Evolutionary conservation across 805 yeast genomes (phyloP).

Genomic region (Candida palmyrensis): DNA sequence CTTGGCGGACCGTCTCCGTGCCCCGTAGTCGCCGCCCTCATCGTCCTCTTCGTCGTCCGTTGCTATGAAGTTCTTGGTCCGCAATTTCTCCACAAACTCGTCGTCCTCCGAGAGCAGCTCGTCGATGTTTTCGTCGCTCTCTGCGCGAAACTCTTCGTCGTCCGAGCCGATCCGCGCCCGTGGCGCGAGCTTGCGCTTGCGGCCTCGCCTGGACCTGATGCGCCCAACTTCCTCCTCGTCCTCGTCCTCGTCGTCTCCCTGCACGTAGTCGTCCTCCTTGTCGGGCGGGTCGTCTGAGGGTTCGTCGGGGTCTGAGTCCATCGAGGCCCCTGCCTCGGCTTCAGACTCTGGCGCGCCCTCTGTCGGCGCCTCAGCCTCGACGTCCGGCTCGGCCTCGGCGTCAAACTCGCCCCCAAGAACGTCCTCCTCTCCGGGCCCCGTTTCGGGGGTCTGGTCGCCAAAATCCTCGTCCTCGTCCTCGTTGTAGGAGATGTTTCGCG

Average conservation of each 20-base stretch:
- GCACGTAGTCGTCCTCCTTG: slow-evolving; percentile 13
- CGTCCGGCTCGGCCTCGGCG: neutral
- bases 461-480: slow-evolving; percentile 14
- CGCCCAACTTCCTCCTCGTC: slow-evolving; percentile 9
- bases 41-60: slow-evolving; percentile 31
- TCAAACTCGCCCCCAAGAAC: slow-evolving; percentile 24
- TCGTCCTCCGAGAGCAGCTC: slow-evolving; percentile 11
- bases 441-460: slow-evolving; percentile 9
- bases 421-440: slow-evolving; percentile 22
- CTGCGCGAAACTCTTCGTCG: slow-evolving; percentile 17
- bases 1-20: slow-evolving; percentile 8
- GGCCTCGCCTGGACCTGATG: slow-evolving; percentile 10
- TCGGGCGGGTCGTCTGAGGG: slow-evolving; percentile 6
- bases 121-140: slow-evolving; percentile 9
- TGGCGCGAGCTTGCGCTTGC: slow-evolving; percentile 9
- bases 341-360: slow-evolving; percentile 5
- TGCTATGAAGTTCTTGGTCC: slow-evolving; percentile 31
- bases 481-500: slow-evolving; percentile 6
- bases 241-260: slow-evolving; percentile 18
- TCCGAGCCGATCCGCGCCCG: slow-evolving; percentile 12
- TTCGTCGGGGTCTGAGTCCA: too few relatives aligned
- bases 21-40: slow-evolving; percentile 15
- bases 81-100: slow-evolving; percentile 24
- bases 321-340: slow-evolving; percentile 7
- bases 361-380: slow-evolving; percentile 7